These are phyloP conservation scores for Epicoccum nigrum DNA, from an alignment of 2,329 filamentous ascomycete species.

Conservation along the genomic window DNA sequence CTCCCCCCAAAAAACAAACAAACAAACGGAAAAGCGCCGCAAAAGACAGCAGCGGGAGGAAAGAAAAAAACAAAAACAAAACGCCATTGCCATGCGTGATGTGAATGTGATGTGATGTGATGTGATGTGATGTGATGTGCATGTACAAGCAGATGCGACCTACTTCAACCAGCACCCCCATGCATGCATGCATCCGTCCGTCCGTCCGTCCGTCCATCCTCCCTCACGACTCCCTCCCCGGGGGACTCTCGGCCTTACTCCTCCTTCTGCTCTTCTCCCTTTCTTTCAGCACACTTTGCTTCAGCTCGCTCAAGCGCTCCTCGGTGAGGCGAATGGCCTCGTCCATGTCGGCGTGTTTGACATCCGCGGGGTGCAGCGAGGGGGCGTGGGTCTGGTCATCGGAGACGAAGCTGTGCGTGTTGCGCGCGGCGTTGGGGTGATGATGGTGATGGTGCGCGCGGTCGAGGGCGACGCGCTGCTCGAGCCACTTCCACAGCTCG, in stretches of 20 bases:
- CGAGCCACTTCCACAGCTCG: conserved; percentile 91
- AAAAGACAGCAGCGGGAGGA: too few species aligned
- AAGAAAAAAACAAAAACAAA: background rate
- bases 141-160: too few species aligned
- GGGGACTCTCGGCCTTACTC: conserved; percentile 26
- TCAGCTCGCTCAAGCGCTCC: conserved; percentile 78
- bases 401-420: conserved; percentile 31
- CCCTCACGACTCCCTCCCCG: conserved; percentile 20
- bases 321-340: conserved; percentile 87
- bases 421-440: too few species aligned
- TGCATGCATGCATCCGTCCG: too few species aligned
- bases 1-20: too few species aligned
- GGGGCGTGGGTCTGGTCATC: conserved; percentile 56
- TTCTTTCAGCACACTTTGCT: conserved; percentile 64
- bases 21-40: too few species aligned
- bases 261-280: conserved; percentile 28
- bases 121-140: too few species aligned
- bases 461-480: conserved; percentile 81
- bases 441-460: conserved; percentile 46
- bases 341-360: conserved; percentile 75
- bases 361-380: conserved; percentile 58
- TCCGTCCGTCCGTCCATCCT: too few species aligned
- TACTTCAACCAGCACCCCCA: too few species aligned
- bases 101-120: background rate
- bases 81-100: conserved; percentile 19